Conservation (phyloP, 2,329 filamentous ascomycete genomes). For the Zymoseptoria ardabiliae region DNA sequence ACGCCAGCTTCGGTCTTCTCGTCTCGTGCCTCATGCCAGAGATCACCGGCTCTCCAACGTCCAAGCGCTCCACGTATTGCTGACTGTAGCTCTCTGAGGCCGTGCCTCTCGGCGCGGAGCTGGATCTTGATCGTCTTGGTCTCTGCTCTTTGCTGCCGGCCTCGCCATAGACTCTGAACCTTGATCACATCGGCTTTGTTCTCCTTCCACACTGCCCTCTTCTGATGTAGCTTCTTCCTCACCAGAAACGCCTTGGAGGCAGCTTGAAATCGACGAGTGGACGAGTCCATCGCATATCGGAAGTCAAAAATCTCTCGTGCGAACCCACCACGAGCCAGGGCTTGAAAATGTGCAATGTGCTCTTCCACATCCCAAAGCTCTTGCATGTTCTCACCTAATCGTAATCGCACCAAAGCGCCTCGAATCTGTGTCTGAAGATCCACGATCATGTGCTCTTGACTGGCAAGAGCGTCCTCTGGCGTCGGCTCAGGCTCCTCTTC, state of each 20-base stretch:
- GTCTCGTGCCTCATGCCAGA: slow-evolving; percentile 36
- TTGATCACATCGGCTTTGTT: slow-evolving; percentile 62
- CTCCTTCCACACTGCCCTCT: slow-evolving; percentile 62
- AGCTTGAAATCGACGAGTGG: slow-evolving; percentile 74
- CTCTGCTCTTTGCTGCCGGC: slow-evolving; percentile 47
- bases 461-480: slow-evolving; percentile 76
- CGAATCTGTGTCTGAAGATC: slow-evolving; percentile 84
- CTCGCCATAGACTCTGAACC: slow-evolving; percentile 74
- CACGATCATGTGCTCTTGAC: slow-evolving; percentile 62
- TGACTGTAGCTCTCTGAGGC: slow-evolving; percentile 38
- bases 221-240: slow-evolving; percentile 54
- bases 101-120: slow-evolving; percentile 39
- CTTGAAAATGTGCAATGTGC: slow-evolving; percentile 71
- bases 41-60: slow-evolving; percentile 45
- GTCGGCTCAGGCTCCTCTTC: slow-evolving; percentile 73
- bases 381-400: slow-evolving; percentile 77
- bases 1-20: slow-evolving; percentile 29
- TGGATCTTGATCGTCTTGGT: slow-evolving; percentile 42
- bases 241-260: slow-evolving; percentile 68
- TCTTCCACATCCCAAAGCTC: slow-evolving; percentile 80
- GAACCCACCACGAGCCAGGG: slow-evolving; percentile 80
- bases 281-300: slow-evolving; percentile 71
- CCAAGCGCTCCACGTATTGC: slow-evolving; percentile 47
- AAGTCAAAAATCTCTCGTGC: slow-evolving; percentile 76
- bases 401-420: slow-evolving; percentile 70